Base-by-base conservation (phyloP, 2,329 filamentous ascomycete species). In the Dissoconium aciculare region DNA sequence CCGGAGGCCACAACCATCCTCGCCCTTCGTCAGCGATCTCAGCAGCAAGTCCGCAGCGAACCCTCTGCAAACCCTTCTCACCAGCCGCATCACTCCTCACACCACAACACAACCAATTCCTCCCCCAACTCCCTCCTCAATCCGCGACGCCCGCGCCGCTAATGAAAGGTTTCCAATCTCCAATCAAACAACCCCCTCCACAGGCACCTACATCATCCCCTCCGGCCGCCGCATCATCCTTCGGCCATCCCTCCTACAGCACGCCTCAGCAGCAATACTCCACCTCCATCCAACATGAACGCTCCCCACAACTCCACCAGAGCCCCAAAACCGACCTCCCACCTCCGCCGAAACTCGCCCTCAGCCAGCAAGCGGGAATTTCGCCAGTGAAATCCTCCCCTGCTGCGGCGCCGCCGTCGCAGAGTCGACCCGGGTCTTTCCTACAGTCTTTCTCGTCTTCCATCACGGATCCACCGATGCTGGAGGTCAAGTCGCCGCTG, bases 361-460 rank as follows among this genome's bases (percentile, higher is more conserved):
- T 35, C 26, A 37, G 29, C 11, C 34, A 34, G 17, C 37, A 33
- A 9, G 32, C 40, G 11, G 40, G 36, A 10, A 40, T 40, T 17
- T 53, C 51, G 3, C 51, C 51, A 2, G 36, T 45, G 1, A 54
- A 54, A 26, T 47, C 44, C 4, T 52, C 50, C 11, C 51, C 50
- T 5, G 19, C 19, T n/a, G n/a, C n/a, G n/a, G n/a, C n/a, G n/a
- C n/a, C n/a, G n/a, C n/a, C n/a, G n/a, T n/a, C n/a, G n/a, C n/a
- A n/a, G n/a, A n/a, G n/a, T n/a, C n/a, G n/a, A n/a, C n/a, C n/a
- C n/a, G n/a, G n/a, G n/a, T n/a, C n/a, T n/a, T n/a, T n/a, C n/a
- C n/a, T n/a, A n/a, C n/a, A n/a, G n/a, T n/a, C n/a, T n/a, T n/a
- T n/a, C n/a, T n/a, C n/a, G n/a, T n/a, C n/a, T n/a, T n/a, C n/a